phyloP scores from a whole-genome alignment of 139 green algal genomes.

The Auxenochlorella pyrenoidosa region DNA sequence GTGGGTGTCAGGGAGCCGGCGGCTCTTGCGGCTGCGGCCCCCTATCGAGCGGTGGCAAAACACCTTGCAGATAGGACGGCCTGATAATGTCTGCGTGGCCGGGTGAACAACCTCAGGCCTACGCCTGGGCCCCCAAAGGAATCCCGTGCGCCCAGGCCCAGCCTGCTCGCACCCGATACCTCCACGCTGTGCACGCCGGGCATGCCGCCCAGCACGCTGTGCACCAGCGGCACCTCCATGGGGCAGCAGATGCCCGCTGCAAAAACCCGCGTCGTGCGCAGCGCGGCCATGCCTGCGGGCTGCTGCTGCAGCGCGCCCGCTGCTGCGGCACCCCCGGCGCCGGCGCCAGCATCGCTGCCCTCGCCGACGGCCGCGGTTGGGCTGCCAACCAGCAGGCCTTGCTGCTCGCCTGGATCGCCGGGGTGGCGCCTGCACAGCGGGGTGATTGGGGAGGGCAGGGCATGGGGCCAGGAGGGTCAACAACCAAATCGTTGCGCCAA shows the following conservation, averaged over 20 bases:
- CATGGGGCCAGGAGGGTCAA: background rate
- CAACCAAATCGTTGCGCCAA: no score
- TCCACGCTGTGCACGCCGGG: constrained; percentile 56
- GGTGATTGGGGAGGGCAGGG: no score
- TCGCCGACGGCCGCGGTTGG: background rate
- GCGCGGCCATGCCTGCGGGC: background rate
- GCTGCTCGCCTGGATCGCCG: background rate
- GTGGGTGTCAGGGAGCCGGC: no score
- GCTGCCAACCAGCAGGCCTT: background rate
- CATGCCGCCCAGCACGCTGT: constrained; percentile 60
- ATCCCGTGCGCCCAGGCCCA: no score
- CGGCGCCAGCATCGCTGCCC: no score
- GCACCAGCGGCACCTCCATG: constrained; percentile 67
- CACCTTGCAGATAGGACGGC: no score
- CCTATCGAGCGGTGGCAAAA: no score
- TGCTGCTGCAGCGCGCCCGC: background rate
- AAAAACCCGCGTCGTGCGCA: constrained; percentile 47
- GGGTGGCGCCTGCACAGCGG: background rate
- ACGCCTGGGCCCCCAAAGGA: no score
- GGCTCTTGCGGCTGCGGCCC: no score
- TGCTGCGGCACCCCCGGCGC: background rate
- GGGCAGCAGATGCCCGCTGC: constrained; percentile 79
- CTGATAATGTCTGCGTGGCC: no score
- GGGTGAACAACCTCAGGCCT: no score
- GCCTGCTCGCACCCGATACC: background rate